Conservation (phyloP, 176 grass and related monocot genomes). For the Microstegium vimineum region DNA sequence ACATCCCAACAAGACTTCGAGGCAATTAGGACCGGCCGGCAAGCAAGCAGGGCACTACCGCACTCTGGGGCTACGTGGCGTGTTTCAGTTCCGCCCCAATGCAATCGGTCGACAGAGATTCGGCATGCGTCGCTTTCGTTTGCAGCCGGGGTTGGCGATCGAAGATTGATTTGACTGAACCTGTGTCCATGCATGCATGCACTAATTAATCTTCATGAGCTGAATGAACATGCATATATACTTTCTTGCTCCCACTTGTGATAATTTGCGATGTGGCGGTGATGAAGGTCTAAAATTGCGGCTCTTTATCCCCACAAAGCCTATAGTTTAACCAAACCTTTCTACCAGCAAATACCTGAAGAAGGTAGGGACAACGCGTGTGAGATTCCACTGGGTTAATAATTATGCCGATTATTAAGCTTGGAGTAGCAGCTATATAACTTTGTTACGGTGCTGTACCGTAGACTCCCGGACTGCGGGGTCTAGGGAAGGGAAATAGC, state of each 20-base stretch:
- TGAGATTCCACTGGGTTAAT: slow-evolving; percentile 16
- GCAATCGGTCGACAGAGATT: slow-evolving; percentile 15
- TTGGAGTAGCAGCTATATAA: slow-evolving; percentile 8
- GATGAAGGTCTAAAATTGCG: slow-evolving; percentile 62
- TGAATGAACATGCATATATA: too few species aligned
- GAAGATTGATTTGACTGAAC: background rate
- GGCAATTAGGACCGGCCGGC: background rate
- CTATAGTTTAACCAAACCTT: slow-evolving; percentile 29
- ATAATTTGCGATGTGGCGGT: slow-evolving; percentile 8
- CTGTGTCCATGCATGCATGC: slow-evolving; percentile 6
- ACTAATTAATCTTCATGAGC: background rate
- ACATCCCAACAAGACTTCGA: too few species aligned
- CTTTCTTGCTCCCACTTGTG: background rate
- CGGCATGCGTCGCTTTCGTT: slow-evolving; percentile 24
- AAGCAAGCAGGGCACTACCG: background rate
- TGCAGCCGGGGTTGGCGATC: background rate
- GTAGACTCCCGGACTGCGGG: too few species aligned
- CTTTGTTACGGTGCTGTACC: too few species aligned
- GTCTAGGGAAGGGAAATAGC: too few species aligned
- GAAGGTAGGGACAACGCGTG: background rate
- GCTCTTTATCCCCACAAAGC: slow-evolving; percentile 38
- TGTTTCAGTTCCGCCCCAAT: background rate
- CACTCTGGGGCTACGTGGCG: slow-evolving; percentile 22
- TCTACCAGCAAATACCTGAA: background rate
- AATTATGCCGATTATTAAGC: background rate